A percentile compares a stretch with the other conserved stretches of the same genome.
Conservation (phyloP, 257 asterid species). For the Cynanchum wilfordii region DNA sequence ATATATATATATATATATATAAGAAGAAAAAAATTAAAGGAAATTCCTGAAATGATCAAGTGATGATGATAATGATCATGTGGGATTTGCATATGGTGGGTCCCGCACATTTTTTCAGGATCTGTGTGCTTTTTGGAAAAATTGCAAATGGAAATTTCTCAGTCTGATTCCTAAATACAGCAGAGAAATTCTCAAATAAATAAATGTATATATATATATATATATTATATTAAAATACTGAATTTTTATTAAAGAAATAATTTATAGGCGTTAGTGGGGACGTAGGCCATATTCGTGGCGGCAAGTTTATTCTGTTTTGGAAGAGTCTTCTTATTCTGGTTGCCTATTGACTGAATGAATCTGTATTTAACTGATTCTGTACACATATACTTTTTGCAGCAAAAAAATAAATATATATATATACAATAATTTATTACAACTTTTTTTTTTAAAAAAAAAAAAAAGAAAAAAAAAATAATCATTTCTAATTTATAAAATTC, state of each 20-base stretch:
- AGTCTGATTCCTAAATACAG: neutral
- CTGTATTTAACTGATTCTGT: no score
- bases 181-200: neutral
- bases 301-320: neutral
- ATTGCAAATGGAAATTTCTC: neutral
- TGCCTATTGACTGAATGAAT: no score
- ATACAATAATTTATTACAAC: no score
- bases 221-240: no score
- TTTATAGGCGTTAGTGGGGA: neutral
- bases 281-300: neutral
- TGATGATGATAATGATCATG: slow-evolving; percentile 3
- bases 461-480: no score
- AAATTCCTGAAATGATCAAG: neutral
- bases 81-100: slow-evolving; percentile 10
- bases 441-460: no score
- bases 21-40: neutral
- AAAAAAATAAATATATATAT: no score
- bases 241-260: neutral
- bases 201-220: neutral
- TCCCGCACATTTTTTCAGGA: neutral
- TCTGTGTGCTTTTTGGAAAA: neutral
- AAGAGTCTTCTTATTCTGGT: no score
- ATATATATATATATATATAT: no score
- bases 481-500: no score
- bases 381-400: no score